Evolutionary conservation across 148 eudicot genomes (phyloP).

Genomic region (Heliosperma pusillum): DNA sequence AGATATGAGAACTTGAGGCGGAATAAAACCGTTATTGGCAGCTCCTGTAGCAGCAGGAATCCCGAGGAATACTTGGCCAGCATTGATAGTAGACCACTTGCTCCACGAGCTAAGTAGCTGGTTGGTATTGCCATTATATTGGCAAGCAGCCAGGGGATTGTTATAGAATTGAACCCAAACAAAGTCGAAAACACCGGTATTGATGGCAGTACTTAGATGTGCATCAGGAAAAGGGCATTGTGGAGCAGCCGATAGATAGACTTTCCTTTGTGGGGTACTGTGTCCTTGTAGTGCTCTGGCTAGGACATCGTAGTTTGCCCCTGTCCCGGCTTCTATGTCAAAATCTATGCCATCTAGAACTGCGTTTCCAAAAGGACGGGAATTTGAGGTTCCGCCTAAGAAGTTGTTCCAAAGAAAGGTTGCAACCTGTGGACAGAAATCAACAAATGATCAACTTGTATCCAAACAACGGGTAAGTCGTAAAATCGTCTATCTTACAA

Average conservation of each 20-base stretch:
- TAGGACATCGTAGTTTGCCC: conserved; percentile 33
- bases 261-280: conserved; percentile 23
- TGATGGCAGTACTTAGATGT: conserved; percentile 19
- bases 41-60: conserved; percentile 29
- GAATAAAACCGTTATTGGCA: conserved; percentile 25
- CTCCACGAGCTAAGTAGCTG: conserved; percentile 25
- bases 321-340: conserved; percentile 38
- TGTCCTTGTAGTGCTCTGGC: conserved; percentile 28
- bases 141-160: conserved; percentile 19
- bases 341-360: conserved; percentile 50
- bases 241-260: conserved; percentile 34
- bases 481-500: background rate
- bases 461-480: no score
- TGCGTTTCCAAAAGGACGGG: conserved; percentile 39
- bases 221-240: conserved; percentile 39
- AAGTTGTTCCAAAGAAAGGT: conserved; percentile 44
- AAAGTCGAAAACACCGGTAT: conserved; percentile 35
- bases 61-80: conserved; percentile 21
- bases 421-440: conserved; percentile 22
- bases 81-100: background rate
- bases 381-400: conserved; percentile 33
- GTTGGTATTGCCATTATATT: conserved; percentile 23
- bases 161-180: conserved; percentile 43
- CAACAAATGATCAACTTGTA: background rate
- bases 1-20: conserved; percentile 24